phyloP scores from a whole-genome alignment of 306 rosid genomes.

The Cicer arietinum region DNA sequence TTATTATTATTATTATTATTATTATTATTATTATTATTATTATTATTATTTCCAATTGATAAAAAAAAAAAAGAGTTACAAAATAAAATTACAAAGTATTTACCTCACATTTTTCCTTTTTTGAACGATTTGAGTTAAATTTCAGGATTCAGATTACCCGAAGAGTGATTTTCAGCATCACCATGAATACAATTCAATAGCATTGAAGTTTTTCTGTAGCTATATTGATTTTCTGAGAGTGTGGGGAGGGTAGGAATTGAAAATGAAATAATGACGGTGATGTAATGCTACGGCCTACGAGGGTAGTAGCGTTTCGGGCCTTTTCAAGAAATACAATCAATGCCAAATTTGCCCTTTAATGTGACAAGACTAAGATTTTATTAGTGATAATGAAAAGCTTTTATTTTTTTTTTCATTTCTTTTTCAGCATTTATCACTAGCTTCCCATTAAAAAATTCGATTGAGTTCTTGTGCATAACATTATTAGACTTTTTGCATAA shows the following conservation, averaged over 20 bases:
- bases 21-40: too few species aligned
- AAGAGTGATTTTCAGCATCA: not conserved
- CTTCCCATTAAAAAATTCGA: not conserved
- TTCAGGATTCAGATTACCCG: not conserved
- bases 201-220: constrained; percentile 41
- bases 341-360: constrained; percentile 31
- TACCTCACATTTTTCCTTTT: not conserved
- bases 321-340: constrained; percentile 15
- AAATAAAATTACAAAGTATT: too few species aligned
- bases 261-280: constrained; percentile 28
- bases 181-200: constrained; percentile 35
- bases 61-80: too few species aligned
- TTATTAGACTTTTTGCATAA: not conserved
- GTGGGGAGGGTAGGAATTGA: not conserved
- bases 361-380: constrained; percentile 3
- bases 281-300: constrained; percentile 17
- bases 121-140: not conserved
- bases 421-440: constrained; percentile 36
- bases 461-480: constrained; percentile 12
- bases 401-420: not conserved
- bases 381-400: constrained; percentile 5
- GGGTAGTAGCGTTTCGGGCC: constrained; percentile 23
- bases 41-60: too few species aligned
- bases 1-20: too few species aligned
- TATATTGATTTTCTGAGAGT: constrained; percentile 6